These are phyloP conservation scores for Aspergillus cejpii DNA, from an alignment of 2,329 filamentous ascomycete species.

Conservation along the genomic window DNA sequence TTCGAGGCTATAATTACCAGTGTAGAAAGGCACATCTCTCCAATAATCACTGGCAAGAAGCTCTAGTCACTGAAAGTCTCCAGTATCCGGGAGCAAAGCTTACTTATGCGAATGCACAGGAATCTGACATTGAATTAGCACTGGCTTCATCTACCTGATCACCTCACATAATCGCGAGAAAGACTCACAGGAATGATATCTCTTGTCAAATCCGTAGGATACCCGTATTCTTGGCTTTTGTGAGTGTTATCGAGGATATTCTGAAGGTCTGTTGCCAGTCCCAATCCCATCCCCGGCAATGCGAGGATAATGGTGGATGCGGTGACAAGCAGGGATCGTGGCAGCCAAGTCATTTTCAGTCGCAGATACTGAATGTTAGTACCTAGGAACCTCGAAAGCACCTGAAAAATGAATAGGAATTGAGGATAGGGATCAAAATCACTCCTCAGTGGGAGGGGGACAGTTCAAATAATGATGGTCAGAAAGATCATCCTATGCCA, in stretches of 20 bases:
- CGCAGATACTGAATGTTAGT: neutral
- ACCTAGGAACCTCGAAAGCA: neutral
- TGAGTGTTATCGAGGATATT: slow-evolving; percentile 52
- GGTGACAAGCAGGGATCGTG: slow-evolving; percentile 14
- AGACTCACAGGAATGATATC: slow-evolving; percentile 51
- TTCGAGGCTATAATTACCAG: slow-evolving; percentile 23
- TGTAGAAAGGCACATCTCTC: slow-evolving; percentile 43
- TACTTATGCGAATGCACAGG: slow-evolving; percentile 41
- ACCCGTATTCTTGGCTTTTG: slow-evolving; percentile 48
- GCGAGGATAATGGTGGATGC: slow-evolving; percentile 20
- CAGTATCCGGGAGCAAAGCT: neutral
- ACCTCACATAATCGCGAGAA: neutral
- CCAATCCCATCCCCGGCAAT: slow-evolving; percentile 20
- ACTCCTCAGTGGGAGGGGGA: neutral
- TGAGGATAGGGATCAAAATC: neutral
- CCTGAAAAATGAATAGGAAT: neutral
- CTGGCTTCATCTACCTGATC: neutral
- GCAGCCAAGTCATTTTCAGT: slow-evolving; percentile 4
- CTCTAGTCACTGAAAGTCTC: slow-evolving; percentile 4
- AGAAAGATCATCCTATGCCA: neutral
- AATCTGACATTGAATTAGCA: slow-evolving; percentile 23
- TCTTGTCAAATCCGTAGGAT: slow-evolving; percentile 56
- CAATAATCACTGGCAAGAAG: slow-evolving; percentile 50
- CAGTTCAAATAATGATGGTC: neutral
- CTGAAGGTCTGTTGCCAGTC: slow-evolving; percentile 45